Conservation (phyloP, 2,329 filamentous ascomycete genomes). For the Clonostachys sp. region DNA sequence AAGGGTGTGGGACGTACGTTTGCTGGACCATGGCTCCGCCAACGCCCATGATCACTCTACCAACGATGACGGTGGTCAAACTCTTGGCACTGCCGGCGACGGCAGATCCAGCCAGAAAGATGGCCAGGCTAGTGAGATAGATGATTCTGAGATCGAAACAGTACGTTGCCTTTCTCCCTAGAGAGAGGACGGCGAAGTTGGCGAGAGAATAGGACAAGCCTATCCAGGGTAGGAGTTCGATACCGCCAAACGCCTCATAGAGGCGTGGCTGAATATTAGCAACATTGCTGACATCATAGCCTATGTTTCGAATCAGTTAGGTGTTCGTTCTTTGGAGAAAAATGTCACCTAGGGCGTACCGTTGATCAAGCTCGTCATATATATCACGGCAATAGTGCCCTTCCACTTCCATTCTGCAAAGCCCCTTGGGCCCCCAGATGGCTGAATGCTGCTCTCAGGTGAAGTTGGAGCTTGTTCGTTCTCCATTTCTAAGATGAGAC, state of each 20-base stretch:
- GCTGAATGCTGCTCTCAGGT: no score
- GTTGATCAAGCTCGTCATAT: constrained; percentile 4
- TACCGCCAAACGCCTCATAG: constrained; percentile 41
- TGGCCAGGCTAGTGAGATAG: constrained; percentile 13
- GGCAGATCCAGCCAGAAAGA: constrained; percentile 19
- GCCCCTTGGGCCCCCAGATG: no score
- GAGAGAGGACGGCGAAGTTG: constrained; percentile 23
- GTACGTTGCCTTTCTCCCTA: constrained; percentile 23
- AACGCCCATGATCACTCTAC: constrained; percentile 21
- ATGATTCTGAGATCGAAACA: constrained; percentile 20
- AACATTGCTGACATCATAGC: constrained; percentile 37
- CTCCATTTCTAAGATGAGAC: no score
- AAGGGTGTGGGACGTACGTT: constrained; percentile 10
- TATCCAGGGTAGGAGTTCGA: constrained; percentile 33
- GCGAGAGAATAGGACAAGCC: constrained; percentile 25
- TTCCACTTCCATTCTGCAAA: constrained; percentile 5
- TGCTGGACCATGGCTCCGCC: constrained; percentile 22
- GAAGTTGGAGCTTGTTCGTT: no score
- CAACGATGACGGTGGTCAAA: constrained; percentile 20
- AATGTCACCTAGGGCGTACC: constrained; percentile 1
- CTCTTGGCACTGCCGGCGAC: constrained; percentile 19
- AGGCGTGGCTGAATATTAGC: constrained; percentile 53
- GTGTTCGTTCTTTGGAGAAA: not conserved
- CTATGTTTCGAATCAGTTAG: constrained; percentile 10
- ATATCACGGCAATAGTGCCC: constrained; percentile 3